Conservation (phyloP, 2,329 filamentous ascomycete species). For the Stagonosporopsis rhizophila region DNA sequence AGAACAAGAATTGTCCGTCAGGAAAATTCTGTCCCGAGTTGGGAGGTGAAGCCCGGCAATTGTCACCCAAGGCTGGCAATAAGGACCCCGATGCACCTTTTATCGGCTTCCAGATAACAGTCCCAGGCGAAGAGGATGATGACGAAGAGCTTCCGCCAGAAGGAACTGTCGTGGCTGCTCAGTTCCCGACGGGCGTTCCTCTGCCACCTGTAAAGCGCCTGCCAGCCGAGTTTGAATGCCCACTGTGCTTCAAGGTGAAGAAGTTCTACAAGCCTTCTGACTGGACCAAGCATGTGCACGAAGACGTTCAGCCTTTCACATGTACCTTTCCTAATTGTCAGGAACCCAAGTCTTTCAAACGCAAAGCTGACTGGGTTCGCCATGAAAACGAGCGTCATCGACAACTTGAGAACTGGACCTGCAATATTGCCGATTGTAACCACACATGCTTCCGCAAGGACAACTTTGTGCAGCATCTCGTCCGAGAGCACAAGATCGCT, state of each 20-base stretch:
- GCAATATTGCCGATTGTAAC: conserved; percentile 78
- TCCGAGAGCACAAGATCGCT: conserved; percentile 85
- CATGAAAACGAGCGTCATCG: conserved; percentile 93
- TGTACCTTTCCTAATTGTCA: conserved; percentile 86
- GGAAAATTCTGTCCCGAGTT: conserved; percentile 68
- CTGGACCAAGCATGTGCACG: conserved; percentile 96
- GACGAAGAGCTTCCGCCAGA: conserved; percentile 72
- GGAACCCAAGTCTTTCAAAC: conserved; percentile 90
- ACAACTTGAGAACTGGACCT: conserved; percentile 90
- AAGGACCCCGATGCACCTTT: conserved; percentile 66
- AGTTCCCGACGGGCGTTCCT: conserved; percentile 81
- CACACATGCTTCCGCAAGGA: conserved; percentile 88
- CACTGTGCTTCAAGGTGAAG: conserved; percentile 84
- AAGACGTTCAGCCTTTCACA: conserved; percentile 91
- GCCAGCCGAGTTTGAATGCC: conserved; percentile 89
- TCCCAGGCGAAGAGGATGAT: conserved; percentile 65
- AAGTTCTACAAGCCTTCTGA: conserved; percentile 90
- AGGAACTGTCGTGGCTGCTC: conserved; percentile 72
- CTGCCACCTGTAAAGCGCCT: conserved; percentile 78
- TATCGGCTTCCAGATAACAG: conserved; percentile 62
- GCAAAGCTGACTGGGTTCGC: conserved; percentile 94
- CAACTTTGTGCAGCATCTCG: conserved; percentile 91
- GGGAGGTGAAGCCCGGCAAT: conserved; percentile 69
- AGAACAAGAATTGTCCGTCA: conserved; percentile 65
- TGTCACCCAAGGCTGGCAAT: conserved; percentile 66